Evolutionary conservation across 441 rosid genomes (phyloP).

Genomic region (Gossypium lobatum): DNA sequence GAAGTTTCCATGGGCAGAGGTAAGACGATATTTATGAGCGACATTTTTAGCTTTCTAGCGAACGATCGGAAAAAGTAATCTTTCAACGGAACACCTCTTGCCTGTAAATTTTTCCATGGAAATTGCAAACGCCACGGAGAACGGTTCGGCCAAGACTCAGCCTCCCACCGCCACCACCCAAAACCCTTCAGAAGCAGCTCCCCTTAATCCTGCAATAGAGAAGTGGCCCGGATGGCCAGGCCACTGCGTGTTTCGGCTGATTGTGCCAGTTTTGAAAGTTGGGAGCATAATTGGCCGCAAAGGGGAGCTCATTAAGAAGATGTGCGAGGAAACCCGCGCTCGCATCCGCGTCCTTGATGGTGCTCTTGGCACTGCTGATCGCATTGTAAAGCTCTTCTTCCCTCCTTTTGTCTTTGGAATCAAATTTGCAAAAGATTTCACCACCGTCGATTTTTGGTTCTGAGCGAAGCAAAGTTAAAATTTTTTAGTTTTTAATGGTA

Average conservation of each 20-base stretch:
- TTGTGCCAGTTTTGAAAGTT: slow-evolving; percentile 60
- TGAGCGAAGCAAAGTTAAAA: too few relatives aligned
- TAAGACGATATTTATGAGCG: too few relatives aligned
- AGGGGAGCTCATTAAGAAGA: slow-evolving; percentile 62
- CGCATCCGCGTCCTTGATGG: slow-evolving; percentile 61
- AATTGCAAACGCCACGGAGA: neutral
- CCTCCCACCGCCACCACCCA: neutral
- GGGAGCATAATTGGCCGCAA: slow-evolving; percentile 62
- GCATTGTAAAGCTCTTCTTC: slow-evolving; percentile 35
- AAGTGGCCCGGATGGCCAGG: slow-evolving; percentile 81
- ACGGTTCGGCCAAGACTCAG: neutral
- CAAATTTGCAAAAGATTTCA: neutral
- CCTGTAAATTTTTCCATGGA: neutral
- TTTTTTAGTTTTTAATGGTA: neutral
- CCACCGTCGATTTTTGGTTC: neutral
- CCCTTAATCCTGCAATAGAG: slow-evolving; percentile 24
- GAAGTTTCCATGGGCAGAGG: too few relatives aligned
- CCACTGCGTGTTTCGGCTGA: slow-evolving; percentile 55
- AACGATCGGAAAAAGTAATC: neutral
- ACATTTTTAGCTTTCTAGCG: too few relatives aligned
- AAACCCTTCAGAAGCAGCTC: slow-evolving; percentile 10
- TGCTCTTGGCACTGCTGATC: slow-evolving; percentile 53
- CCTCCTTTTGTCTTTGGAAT: neutral
- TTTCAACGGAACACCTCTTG: neutral
- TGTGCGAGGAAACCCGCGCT: slow-evolving; percentile 59